Evolutionary conservation across 2,329 filamentous ascomycete species (phyloP), one percentile per base, ranked within the genome.

Genomic region (Fusarium poae): DNA sequence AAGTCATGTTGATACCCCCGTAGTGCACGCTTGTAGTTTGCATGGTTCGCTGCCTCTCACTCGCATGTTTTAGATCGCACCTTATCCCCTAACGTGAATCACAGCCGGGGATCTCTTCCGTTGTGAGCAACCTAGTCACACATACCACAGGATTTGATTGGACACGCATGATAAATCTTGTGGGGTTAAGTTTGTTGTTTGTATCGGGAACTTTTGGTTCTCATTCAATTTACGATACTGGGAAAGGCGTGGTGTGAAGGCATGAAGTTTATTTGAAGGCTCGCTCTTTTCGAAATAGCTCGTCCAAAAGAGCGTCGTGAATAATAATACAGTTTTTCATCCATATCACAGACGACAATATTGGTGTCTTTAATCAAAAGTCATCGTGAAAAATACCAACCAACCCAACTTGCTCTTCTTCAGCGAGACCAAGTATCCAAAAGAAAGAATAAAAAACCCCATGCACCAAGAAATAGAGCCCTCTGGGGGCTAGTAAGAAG

Each of bases 281-380:
- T 62, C 42, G 51, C 45, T 53, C 54, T 65, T 27, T 64, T 65
- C 48, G 51, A 62, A 57, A 56, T 59, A 54, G 53, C 57, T 58
- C 39, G 34, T 55, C 35, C 44, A 61, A 75, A 67, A 49, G 67
- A 77, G 67, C 60, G 72, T 74, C 53, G 64, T 74, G 74, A 77
- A 77, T 77, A 71, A 42, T 72, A 72, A 43, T 77, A 77, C 73
- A 77, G 23, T 42, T 67, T 62, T 61, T 61, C 51, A 39, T 29
- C 58, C 58, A 57, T 71, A n/a, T 66, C 59, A 42, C 42, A 68
- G 58, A 66, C 68, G 56, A 71, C 70, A 75, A 64, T 71, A 68
- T 75, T 69, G 67, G 62, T 70, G 70, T 71, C 63, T 57, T 61
- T 45, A 18, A 39, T 23, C 39, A 46, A 65, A 60, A 62, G 43